Conservation (phyloP, 2,329 filamentous ascomycete genomes). For the Aspergillus fumigatus region DNA sequence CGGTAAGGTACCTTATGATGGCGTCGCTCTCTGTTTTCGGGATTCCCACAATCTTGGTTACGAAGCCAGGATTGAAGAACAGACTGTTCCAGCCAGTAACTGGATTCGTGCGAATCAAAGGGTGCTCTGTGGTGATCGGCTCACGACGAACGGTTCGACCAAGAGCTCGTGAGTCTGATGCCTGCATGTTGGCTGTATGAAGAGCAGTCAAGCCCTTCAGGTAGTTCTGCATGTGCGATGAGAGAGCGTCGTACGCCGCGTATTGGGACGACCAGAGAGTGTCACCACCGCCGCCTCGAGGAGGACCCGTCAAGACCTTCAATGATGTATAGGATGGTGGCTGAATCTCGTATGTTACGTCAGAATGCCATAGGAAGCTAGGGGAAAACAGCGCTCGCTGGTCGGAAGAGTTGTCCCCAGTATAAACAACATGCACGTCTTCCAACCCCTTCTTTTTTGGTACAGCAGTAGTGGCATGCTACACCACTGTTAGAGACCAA, state of each 20-base stretch:
- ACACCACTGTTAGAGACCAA: slow-evolving; percentile 4
- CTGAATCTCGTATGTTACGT: slow-evolving; percentile 55
- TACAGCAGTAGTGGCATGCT: slow-evolving; percentile 52
- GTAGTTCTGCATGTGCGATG: slow-evolving; percentile 53
- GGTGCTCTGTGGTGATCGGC: slow-evolving; percentile 52
- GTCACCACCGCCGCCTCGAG: slow-evolving; percentile 53
- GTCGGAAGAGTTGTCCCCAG: slow-evolving; percentile 50
- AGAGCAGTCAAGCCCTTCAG: slow-evolving; percentile 54
- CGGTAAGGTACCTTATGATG: slow-evolving; percentile 50
- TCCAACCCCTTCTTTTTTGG: slow-evolving; percentile 48
- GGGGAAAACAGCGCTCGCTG: slow-evolving; percentile 53
- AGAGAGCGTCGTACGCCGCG: slow-evolving; percentile 55
- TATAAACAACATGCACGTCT: slow-evolving; percentile 55
- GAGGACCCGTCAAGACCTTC: slow-evolving; percentile 51
- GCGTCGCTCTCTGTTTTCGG: slow-evolving; percentile 53
- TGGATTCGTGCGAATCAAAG: slow-evolving; percentile 55
- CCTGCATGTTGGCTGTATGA: slow-evolving; percentile 53
- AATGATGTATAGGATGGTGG: slow-evolving; percentile 55
- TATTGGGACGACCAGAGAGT: slow-evolving; percentile 57
- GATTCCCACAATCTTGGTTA: slow-evolving; percentile 55
- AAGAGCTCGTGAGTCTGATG: slow-evolving; percentile 45
- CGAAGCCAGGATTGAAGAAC: slow-evolving; percentile 57
- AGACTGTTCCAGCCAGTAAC: slow-evolving; percentile 60
- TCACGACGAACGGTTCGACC: slow-evolving; percentile 51
- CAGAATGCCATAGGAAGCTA: slow-evolving; percentile 53